Percentiles rank a stretch among this genome's conserved stretches.
Conservation (phyloP, 2,329 filamentous ascomycete genomes). For the Beauveria scarabaeidicola region DNA sequence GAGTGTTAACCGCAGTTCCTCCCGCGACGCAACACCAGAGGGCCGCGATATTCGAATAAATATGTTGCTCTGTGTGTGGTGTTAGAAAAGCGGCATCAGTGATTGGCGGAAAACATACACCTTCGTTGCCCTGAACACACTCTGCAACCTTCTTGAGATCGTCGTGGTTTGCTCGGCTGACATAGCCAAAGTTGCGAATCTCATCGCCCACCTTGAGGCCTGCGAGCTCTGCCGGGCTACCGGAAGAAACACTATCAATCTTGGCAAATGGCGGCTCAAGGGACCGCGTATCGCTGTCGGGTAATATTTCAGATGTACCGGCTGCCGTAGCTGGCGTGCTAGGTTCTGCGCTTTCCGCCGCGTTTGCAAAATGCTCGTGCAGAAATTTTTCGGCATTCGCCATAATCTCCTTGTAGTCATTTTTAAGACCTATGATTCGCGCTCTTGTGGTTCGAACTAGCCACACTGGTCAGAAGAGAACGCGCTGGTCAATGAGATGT, state of each 20-base stretch:
- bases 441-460: constrained; percentile 86
- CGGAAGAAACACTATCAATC: constrained; percentile 71
- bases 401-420: constrained; percentile 93
- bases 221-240: constrained; percentile 74
- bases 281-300: constrained; percentile 21
- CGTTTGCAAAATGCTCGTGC: constrained; percentile 80
- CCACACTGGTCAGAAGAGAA: constrained; percentile 13
- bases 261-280: constrained; percentile 60
- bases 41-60: constrained; percentile 57
- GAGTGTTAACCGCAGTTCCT: constrained; percentile 62
- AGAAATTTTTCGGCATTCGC: constrained; percentile 70
- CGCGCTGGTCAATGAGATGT: neutral
- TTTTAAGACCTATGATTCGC: constrained; percentile 79
- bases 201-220: constrained; percentile 74
- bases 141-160: constrained; percentile 79
- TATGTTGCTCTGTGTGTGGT: constrained; percentile 51
- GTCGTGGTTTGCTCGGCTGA: constrained; percentile 79
- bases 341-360: constrained; percentile 43
- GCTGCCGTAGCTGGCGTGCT: constrained; percentile 14
- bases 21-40: constrained; percentile 30
- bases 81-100: neutral
- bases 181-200: constrained; percentile 77
- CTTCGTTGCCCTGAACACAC: constrained; percentile 81
- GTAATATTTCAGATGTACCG: constrained; percentile 19
- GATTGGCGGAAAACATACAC: constrained; percentile 48